Evolutionary conservation across 202 grass and related monocot genomes (phyloP), one percentile per base, ranked within the genome.

Genomic region (Eragrostis tef): DNA sequence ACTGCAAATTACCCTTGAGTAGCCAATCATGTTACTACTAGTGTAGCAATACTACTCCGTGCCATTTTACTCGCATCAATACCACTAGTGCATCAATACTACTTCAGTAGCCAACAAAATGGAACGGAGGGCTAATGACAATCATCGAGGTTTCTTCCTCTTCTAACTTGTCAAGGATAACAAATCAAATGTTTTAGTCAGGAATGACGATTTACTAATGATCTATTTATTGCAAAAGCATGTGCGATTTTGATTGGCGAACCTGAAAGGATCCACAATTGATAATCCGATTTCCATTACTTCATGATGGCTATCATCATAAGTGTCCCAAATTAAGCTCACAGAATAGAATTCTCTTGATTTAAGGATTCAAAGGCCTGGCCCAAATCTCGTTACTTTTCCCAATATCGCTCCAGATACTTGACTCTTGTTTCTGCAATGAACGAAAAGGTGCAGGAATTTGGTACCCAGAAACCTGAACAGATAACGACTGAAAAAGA

Each of bases 151-250:
- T 20, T 6, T 27, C 56, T 58, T 6, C 15, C 41, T 47, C 51
- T 81, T 21, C 1, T 29, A 20, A 34, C 27, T 81, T 61, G 71
- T 44, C 9, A 42, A 62, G 65, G 31, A 47, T 5, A 49, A 27
- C 51, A 66, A 65, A 26, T 19, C 39, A n/a, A n/a, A n/a, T n/a
- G n/a, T n/a, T n/a, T n/a, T n/a, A n/a, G 10, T 48, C 67, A 64
- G n/a, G n/a, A n/a, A n/a, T n/a, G n/a, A 67, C 22, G 47, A 67
- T 39, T 26, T 80, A 58, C n/a, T n/a, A 24, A 79, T 65, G 4
- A n/a, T n/a, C n/a, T n/a, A 71, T 45, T 4, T 29, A 17, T 36
- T 11, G 9, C 78, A 44, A 67, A 80, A 67, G 16, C 78, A 17
- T 52, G 71, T 76, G n/a, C n/a, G n/a, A 11, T 14, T n/a, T n/a